Evolutionary conservation across 1,284 basidiomycete genomes (phyloP).

Genomic region (Rhodotorula mucilaginosa): DNA sequence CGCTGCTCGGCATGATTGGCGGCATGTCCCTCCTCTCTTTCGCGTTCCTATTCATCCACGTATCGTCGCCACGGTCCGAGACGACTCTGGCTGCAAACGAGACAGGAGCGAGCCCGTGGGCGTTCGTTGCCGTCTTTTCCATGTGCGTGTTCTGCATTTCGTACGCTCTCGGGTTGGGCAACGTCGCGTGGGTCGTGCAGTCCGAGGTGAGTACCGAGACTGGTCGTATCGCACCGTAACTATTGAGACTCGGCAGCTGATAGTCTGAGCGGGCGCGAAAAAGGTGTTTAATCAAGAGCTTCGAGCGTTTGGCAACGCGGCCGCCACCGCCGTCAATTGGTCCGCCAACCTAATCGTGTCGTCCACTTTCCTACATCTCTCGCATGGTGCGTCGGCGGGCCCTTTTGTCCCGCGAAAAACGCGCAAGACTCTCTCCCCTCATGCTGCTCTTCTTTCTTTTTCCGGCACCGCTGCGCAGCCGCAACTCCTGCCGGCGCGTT

Average conservation of each 20-base stretch:
- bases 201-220: slow-evolving; percentile 16
- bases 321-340: slow-evolving; percentile 28
- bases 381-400: slow-evolving; percentile 5
- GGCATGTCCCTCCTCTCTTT: slow-evolving; percentile 68
- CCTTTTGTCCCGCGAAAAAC: background rate
- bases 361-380: slow-evolving; percentile 27
- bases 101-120: slow-evolving; percentile 40
- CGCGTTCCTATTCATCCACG: slow-evolving; percentile 69
- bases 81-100: background rate
- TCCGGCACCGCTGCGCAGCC: background rate
- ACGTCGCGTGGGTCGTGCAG: slow-evolving; percentile 66
- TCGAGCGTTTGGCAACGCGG: slow-evolving; percentile 26
- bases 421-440: background rate
- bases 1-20: slow-evolving; percentile 71
- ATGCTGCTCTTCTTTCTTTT: too few relatives aligned
- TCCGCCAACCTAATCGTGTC: slow-evolving; percentile 31
- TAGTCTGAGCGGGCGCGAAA: too few relatives aligned
- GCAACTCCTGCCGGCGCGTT: slow-evolving; percentile 30
- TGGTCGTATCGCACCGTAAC: background rate
- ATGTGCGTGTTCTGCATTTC: slow-evolving; percentile 65
- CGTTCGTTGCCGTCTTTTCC: slow-evolving; percentile 64
- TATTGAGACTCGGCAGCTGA: too few relatives aligned
- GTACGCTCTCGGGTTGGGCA: slow-evolving; percentile 61
- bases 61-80: slow-evolving; percentile 54
- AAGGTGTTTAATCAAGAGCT: slow-evolving; percentile 28